Evolutionary conservation across 2,329 filamentous ascomycete genomes (phyloP), one percentile per base, ranked within the genome.

Genomic region (Fusarium foetens): DNA sequence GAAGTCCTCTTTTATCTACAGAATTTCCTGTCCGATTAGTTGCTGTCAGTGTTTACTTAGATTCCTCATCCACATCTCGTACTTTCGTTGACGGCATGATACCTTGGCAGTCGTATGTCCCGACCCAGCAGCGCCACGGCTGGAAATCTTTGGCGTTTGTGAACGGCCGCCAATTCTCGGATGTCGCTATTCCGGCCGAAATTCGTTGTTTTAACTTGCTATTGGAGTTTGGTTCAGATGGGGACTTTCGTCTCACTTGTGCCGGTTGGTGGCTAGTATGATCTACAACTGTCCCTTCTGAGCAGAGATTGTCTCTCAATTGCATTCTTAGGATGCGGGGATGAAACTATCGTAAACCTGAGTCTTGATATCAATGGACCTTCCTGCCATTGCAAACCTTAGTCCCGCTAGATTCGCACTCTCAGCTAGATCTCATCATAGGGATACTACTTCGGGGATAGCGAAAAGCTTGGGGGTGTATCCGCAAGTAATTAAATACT

Each of bases 401-500:
- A 8, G n/a, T 33, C 29, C 14, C 4, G 4, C 6, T 23, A 10
- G 8, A 7, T 23, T 14, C 5, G 0, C n/a, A 17, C 11, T 19
- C 5, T 33, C 6, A 10, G n/a, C n/a, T 33, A 13, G 13, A 23
- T 14, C 16, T 23, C n/a, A 19, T 8, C 29, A 10, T 13, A 13
- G 12, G 12, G 16, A 17, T 19, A 23, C 3, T 35, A 3, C 13
- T 11, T 21, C 9, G 13, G 21, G 3, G 6, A 14, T 25, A 25
- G n/a, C 12, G 17, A 36, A 36, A 25, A 14, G n/a, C 2, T 21
- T 14, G 16, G 6, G 9, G 2, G 6, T 16, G 23, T 11, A 27
- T 14, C 16, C n/a, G 12, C 11, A 35, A 51, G 29, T 48, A 16
- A 25, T 12, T 19, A 35, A 23, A 23, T 8, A 21, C n/a, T 21